Conservation (phyloP, 2,329 filamentous ascomycete species). For the Curvularia hawaiiensis region DNA sequence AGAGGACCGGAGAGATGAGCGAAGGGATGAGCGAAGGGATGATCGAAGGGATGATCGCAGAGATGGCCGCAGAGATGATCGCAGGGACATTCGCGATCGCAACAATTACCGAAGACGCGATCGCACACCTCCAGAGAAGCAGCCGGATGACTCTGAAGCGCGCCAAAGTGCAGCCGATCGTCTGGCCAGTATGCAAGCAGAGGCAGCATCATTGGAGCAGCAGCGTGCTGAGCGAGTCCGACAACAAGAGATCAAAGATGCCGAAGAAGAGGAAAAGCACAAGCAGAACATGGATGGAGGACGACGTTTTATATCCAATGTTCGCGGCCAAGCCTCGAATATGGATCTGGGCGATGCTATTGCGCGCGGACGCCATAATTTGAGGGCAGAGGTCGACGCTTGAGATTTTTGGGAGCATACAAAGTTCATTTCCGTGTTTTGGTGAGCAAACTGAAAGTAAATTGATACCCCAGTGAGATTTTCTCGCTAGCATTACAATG, state of each 20-base stretch:
- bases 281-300: constrained; percentile 33
- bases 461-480: constrained; percentile 17
- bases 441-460: background rate
- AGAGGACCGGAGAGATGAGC: constrained; percentile 3
- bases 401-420: background rate
- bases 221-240: constrained; percentile 42
- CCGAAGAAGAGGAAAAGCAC: constrained; percentile 38
- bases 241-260: constrained; percentile 38
- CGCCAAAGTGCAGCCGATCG: constrained; percentile 35
- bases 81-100: constrained; percentile 22
- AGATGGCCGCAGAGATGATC: constrained; percentile 2
- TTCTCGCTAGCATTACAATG: background rate
- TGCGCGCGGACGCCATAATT: constrained; percentile 32
- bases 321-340: constrained; percentile 31
- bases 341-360: constrained; percentile 38
- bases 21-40: background rate
- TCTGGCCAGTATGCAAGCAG: constrained; percentile 43
- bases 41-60: constrained; percentile 17
- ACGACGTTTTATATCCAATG: constrained; percentile 29
- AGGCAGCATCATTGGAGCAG: constrained; percentile 39
- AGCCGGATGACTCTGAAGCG: constrained; percentile 13
- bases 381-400: constrained; percentile 23
- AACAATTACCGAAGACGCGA: constrained; percentile 29
- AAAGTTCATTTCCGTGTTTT: background rate
- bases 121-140: constrained; percentile 21